Evolutionary conservation across 2,329 filamentous ascomycete species (phyloP), one percentile per base, ranked within the genome.

Genomic region (Hypoxylon sp.): DNA sequence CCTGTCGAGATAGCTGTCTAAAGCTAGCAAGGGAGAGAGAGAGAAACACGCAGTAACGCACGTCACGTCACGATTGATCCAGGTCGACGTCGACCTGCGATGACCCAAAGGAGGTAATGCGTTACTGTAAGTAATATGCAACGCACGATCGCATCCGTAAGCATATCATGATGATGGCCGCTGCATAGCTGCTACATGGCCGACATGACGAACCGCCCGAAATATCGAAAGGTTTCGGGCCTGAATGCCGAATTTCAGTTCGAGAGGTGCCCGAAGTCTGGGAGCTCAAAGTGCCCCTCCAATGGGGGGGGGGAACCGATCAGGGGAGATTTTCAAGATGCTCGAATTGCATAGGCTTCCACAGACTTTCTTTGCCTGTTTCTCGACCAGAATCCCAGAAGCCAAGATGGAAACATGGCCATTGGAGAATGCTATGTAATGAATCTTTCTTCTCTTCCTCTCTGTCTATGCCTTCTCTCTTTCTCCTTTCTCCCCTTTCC

Each of bases 51-150:
- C n/a, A 51, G 49, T 40, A 38, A 55, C 53, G 51, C 48, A 48
- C 45, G 29, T 33, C 29, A 33, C 31, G 10, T n/a, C n/a, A 18
- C 10, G n/a, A 33, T 52, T 43, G 46, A 29, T 58, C 38, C 43
- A 58, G 45, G 35, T 51, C 11, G 20, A 29, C 15, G 33, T 50
- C n/a, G 23, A 48, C 24, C 26, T 55, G 18, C 26, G 40, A 35
- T 35, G n/a, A 15, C 31, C n/a, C n/a, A 49, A 52, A 27, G 42
- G 50, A 58, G 27, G 59, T 49, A n/a, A 48, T 47, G 54, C 29
- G 57, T 60, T 60, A 58, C 60, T 63, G 56, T 63, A 54, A 58
- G 47, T 43, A 40, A 58, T 61, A 55, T 60, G 58, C 33, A 65
- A 52, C 54, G 49, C 56, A 55, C 43, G 53, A 58, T 50, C 43